These are phyloP conservation scores for Nemania diffusa DNA, from an alignment of 2,329 filamentous ascomycete species.

Conservation along the genomic window DNA sequence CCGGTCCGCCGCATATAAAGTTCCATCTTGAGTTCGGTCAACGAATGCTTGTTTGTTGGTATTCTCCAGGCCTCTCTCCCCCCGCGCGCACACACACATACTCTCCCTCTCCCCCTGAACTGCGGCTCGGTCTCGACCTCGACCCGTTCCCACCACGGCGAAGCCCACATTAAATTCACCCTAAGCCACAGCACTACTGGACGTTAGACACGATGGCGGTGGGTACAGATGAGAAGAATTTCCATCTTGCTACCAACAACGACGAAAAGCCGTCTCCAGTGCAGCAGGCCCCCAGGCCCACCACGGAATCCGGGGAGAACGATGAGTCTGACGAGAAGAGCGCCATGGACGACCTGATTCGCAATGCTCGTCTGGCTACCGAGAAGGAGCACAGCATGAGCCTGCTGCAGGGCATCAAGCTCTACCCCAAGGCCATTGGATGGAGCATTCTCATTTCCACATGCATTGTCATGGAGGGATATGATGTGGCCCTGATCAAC, in stretches of 20 bases:
- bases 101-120: no score
- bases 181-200: conserved; percentile 10
- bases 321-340: conserved; percentile 30
- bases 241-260: conserved; percentile 7
- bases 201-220: conserved; percentile 29
- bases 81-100: no score
- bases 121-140: not conserved
- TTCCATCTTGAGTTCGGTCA: conserved; percentile 10
- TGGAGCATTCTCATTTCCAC: conserved; percentile 91
- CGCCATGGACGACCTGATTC: conserved; percentile 52
- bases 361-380: conserved; percentile 61
- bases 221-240: conserved; percentile 32
- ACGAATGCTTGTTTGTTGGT: conserved; percentile 7
- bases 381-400: conserved; percentile 76
- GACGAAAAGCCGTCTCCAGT: conserved; percentile 34
- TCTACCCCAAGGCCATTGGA: conserved; percentile 86
- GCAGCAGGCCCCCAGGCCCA: conserved; percentile 19
- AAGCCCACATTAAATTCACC: conserved; percentile 30
- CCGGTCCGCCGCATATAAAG: conserved; percentile 10
- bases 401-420: conserved; percentile 77
- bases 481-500: conserved; percentile 82
- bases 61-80: not conserved
- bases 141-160: conserved; percentile 6
- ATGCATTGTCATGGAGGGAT: conserved; percentile 91
- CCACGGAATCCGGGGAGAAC: conserved; percentile 27